phyloP scores from a whole-genome alignment of 2,329 filamentous ascomycete genomes.

The Aspergillus sp. region DNA sequence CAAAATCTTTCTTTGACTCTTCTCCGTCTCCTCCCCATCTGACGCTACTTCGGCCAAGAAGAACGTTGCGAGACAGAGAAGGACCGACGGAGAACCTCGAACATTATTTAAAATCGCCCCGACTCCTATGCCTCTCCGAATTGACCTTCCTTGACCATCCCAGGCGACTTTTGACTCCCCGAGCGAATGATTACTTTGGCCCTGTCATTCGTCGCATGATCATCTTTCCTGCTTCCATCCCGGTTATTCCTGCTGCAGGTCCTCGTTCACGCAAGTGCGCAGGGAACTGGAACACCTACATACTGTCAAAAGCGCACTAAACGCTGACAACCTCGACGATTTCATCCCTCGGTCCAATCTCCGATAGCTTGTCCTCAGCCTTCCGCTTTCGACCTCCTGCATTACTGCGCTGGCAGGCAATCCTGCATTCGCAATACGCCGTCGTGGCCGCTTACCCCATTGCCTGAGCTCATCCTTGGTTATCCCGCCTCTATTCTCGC shows the following conservation, averaged over 20 bases:
- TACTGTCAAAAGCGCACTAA: slow-evolving; percentile 31
- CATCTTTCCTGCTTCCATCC: slow-evolving; percentile 31
- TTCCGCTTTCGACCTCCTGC: slow-evolving; percentile 43
- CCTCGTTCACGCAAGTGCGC: slow-evolving; percentile 42
- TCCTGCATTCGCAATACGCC: slow-evolving; percentile 36
- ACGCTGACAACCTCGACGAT: slow-evolving; percentile 31
- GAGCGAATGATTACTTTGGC: slow-evolving; percentile 23
- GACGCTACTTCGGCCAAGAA: slow-evolving; percentile 20
- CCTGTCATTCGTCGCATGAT: slow-evolving; percentile 32
- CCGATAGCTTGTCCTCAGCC: slow-evolving; percentile 34
- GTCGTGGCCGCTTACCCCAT: slow-evolving; percentile 30
- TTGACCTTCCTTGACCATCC: slow-evolving; percentile 2
- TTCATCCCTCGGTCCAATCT: slow-evolving; percentile 31
- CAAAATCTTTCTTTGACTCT: slow-evolving; percentile 30
- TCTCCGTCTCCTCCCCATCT: slow-evolving; percentile 22
- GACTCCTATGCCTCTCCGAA: slow-evolving; percentile 10
- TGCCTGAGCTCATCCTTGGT: slow-evolving; percentile 23
- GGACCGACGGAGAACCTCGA: slow-evolving; percentile 14
- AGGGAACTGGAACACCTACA: slow-evolving; percentile 35
- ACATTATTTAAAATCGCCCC: slow-evolving; percentile 9
- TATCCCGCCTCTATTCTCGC: slow-evolving; percentile 8
- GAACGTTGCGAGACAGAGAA: slow-evolving; percentile 9
- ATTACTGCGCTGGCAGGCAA: slow-evolving; percentile 42
- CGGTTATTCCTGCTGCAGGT: slow-evolving; percentile 32
- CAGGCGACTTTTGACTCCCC: background rate